Percentiles rank a stretch among this genome's conserved stretches.
Conservation (phyloP, 2,329 filamentous ascomycete genomes). For the Penicillium crustosum region DNA sequence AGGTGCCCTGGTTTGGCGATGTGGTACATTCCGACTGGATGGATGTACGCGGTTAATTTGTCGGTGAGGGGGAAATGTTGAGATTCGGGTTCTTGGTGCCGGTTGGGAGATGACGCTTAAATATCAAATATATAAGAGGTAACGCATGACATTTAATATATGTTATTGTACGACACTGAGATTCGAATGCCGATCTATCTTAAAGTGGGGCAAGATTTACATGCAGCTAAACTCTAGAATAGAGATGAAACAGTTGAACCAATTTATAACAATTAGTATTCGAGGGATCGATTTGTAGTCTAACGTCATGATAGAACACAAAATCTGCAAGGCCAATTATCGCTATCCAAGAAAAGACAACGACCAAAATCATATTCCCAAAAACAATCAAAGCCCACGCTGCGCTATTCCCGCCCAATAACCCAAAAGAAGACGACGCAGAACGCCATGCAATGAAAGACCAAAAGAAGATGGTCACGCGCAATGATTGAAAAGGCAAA, state of each 20-base stretch:
- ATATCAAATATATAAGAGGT: neutral
- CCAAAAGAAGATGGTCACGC: constrained; percentile 12
- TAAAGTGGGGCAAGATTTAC: constrained; percentile 17
- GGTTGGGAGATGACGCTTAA: neutral
- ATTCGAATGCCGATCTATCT: constrained; percentile 16
- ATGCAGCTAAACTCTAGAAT: constrained; percentile 3
- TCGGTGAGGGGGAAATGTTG: neutral
- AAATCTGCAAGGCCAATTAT: neutral
- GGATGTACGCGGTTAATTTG: neutral
- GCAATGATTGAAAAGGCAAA: constrained; percentile 9
- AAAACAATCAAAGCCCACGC: neutral
- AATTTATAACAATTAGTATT: constrained; percentile 3
- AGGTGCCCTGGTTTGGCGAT: neutral
- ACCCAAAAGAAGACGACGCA: constrained; percentile 4
- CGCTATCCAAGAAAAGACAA: constrained; percentile 1
- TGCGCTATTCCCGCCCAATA: constrained; percentile 7
- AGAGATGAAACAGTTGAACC: neutral
- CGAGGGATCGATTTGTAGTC: constrained; percentile 22
- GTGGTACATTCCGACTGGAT: constrained; percentile 8
- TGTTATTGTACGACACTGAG: neutral
- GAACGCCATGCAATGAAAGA: constrained; percentile 26
- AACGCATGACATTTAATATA: neutral
- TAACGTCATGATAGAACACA: constrained; percentile 13
- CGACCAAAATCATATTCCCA: constrained; percentile 4
- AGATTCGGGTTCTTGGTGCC: neutral